These are phyloP conservation scores for Catunica adiposa DNA, from an alignment of 2,329 filamentous ascomycete species.

Conservation along the genomic window DNA sequence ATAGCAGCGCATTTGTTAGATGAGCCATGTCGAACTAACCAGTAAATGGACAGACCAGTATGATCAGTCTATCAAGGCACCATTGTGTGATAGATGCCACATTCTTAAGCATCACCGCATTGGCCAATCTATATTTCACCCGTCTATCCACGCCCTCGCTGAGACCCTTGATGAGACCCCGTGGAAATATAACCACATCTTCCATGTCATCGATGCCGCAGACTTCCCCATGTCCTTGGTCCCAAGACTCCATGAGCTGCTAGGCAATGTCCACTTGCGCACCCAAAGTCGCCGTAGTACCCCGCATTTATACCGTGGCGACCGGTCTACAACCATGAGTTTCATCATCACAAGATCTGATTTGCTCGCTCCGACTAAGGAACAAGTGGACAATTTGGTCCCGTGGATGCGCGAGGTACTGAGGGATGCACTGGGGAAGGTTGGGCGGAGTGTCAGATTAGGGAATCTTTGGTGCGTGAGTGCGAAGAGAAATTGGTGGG, in stretches of 20 bases:
- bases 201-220: constrained; percentile 85
- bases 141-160: constrained; percentile 62
- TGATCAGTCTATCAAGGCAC: constrained; percentile 24
- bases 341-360: constrained; percentile 87
- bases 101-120: constrained; percentile 58
- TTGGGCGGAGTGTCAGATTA: constrained; percentile 55
- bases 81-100: constrained; percentile 79
- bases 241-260: constrained; percentile 52
- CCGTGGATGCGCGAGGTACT: constrained; percentile 66
- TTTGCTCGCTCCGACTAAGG: constrained; percentile 65
- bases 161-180: constrained; percentile 80
- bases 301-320: constrained; percentile 45
- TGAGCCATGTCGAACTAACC: not conserved
- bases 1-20: too few relatives aligned
- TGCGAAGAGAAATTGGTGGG: constrained; percentile 80
- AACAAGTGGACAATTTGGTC: constrained; percentile 73
- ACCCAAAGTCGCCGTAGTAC: constrained; percentile 66
- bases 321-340: constrained; percentile 59
- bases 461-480: constrained; percentile 82
- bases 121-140: constrained; percentile 57
- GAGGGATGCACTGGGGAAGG: constrained; percentile 54
- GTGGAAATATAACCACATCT: constrained; percentile 81
- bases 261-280: constrained; percentile 57
- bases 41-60: constrained; percentile 1
- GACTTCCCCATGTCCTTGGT: constrained; percentile 93